Evolutionary conservation across 2,329 filamentous ascomycete genomes (phyloP), one percentile per base, ranked within the genome.

Genomic region (Cryphonectria parasitica): DNA sequence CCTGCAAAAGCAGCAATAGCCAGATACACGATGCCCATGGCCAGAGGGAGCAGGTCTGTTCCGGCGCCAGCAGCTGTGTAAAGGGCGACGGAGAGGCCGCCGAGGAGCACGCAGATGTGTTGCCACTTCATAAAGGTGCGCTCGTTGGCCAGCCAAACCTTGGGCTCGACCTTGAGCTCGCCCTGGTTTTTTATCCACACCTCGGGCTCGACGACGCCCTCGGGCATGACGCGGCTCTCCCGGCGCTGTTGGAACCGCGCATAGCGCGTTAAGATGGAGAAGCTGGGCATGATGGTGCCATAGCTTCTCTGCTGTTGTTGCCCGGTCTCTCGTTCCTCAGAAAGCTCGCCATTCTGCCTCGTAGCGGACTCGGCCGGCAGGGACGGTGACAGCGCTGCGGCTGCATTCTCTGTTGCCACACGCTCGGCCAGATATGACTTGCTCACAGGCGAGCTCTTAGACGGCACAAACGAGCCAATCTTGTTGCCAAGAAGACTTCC

Each of bases 101-200:
- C 95, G 34, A 99, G 89, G 19, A 99, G 86, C 64, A 99, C 89
- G 73, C 90, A 91, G 77, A 99, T 94, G 80, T 98, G 95, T 84
- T 98, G 93, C 96, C 96, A 99, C 81, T 98, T 98, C 81, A 99
- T 91, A 79, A 98, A 99, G 0, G 96, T 99, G 73, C 96, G 91
- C 83, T 99, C 95, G 81, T 99, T 99, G 68, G 96, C 96, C 70
- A 99, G 90, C 95, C 96, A 99, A 41, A 99, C 95, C 82, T 99
- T 99, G 73, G 94, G 94, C 83, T 99, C 96, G 70, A 99, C 94
- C 78, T 94, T 92, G 74, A 98, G 88, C 49, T 94, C 92, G 3
- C 96, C 95, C 45, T 92, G 88, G 81, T 99, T 97, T 84, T 99
- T 99, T 85, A 99, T 93, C 90, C 95, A 97, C 74, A 90, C 87